A percentile compares a stretch with the other conserved stretches of the same genome.
Conservation (phyloP, 1,139 yeast genomes). For the Diutina ranongensis region DNA sequence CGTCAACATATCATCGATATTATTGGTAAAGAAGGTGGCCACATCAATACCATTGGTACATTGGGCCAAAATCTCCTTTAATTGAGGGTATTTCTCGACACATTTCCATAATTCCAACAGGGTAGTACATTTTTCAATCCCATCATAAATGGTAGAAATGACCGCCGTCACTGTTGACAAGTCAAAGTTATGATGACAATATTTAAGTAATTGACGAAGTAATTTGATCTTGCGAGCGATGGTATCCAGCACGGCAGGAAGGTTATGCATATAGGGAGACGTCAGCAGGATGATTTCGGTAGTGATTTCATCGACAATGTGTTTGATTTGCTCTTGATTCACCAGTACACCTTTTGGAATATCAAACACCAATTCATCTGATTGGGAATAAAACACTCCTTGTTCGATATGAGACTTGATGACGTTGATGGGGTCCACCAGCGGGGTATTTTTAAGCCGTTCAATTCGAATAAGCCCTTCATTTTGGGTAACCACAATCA, state of each 20-base stretch:
- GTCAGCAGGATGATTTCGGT: slow-evolving; percentile 42
- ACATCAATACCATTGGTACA: slow-evolving; percentile 7
- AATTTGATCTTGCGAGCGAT: slow-evolving; percentile 10
- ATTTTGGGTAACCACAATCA: slow-evolving; percentile 39
- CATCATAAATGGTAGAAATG: slow-evolving; percentile 27
- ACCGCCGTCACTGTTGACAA: slow-evolving; percentile 10
- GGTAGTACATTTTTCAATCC: slow-evolving; percentile 47
- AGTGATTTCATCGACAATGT: slow-evolving; percentile 20
- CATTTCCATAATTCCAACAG: slow-evolving; percentile 15
- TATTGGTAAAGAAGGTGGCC: slow-evolving; percentile 20
- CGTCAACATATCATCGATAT: slow-evolving; percentile 22
- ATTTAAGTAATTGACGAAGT: slow-evolving; percentile 31
- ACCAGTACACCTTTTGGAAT: slow-evolving; percentile 31
- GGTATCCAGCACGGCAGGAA: slow-evolving; percentile 10
- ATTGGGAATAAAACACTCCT: slow-evolving; percentile 52
- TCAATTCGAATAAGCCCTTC: slow-evolving; percentile 60
- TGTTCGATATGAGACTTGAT: slow-evolving; percentile 71
- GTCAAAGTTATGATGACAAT: slow-evolving; percentile 35
- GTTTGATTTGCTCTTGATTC: slow-evolving; percentile 7
- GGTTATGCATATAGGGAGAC: slow-evolving; percentile 10
- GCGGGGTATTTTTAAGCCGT: slow-evolving; percentile 21
- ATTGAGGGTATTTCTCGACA: background rate
- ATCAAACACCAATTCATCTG: slow-evolving; percentile 40
- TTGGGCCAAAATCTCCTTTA: background rate
- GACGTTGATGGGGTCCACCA: slow-evolving; percentile 22